Conservation (phyloP, 176 grass and related monocot genomes). For the Tuctoria greenei region DNA sequence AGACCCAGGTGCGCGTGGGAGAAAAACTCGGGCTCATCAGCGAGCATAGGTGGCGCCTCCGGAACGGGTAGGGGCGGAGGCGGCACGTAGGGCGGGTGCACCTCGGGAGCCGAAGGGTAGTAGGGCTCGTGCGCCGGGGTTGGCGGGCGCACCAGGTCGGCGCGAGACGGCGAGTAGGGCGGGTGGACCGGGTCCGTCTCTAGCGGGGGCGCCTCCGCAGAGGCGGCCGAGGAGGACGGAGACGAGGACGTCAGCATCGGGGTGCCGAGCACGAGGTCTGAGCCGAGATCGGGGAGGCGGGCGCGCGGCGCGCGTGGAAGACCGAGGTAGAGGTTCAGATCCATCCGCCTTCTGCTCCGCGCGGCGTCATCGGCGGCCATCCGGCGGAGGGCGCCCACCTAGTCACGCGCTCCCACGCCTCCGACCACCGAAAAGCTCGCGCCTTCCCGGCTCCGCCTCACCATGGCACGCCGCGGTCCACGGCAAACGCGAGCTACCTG, state of each 20-base stretch:
- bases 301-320: constrained; percentile 64
- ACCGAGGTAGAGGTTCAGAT: constrained; percentile 98
- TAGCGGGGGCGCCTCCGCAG: constrained; percentile 47
- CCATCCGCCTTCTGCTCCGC: constrained; percentile 73
- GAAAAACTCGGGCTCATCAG: constrained; percentile 52
- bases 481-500: background rate
- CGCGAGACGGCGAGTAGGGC: constrained; percentile 31
- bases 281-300: constrained; percentile 77
- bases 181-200: constrained; percentile 32
- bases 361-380: constrained; percentile 61
- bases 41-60: constrained; percentile 22
- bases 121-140: constrained; percentile 42
- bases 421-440: background rate
- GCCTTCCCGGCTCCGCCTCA: background rate
- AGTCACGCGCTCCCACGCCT: background rate
- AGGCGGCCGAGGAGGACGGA: constrained; percentile 53
- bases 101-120: constrained; percentile 23
- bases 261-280: constrained; percentile 81
- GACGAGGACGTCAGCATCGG: constrained; percentile 51
- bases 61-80: background rate
- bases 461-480: constrained; percentile 2
- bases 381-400: constrained; percentile 17
- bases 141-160: constrained; percentile 41
- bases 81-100: constrained; percentile 35
- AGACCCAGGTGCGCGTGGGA: constrained; percentile 28